Percentiles rank a stretch among this genome's conserved stretches.
Conservation (phyloP, 441 rosid species). For the Breynia disticha region DNA sequence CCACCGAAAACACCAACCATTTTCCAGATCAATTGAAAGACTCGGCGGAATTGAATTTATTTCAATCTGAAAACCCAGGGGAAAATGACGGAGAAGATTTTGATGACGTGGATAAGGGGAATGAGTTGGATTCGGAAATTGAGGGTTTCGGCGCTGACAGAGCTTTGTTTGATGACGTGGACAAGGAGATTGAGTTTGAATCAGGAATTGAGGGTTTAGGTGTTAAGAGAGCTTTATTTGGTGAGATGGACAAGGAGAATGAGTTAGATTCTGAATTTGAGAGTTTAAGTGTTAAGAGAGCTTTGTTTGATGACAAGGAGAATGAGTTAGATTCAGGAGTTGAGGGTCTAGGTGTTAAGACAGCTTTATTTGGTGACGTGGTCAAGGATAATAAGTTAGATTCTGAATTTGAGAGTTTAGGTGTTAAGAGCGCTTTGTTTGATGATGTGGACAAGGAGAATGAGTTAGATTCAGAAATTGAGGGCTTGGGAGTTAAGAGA, state of each 20-base stretch:
- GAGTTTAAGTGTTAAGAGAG: conserved; percentile 11
- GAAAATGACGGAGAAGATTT: neutral
- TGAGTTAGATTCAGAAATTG: too few relatives aligned
- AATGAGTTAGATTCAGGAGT: too few relatives aligned
- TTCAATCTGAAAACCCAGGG: neutral
- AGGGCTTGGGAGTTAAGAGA: conserved; percentile 10
- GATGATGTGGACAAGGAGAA: too few relatives aligned
- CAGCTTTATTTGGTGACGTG: neutral
- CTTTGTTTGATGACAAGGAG: too few relatives aligned
- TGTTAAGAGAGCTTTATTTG: too few relatives aligned
- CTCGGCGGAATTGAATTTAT: conserved; percentile 4
- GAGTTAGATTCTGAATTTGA: too few relatives aligned
- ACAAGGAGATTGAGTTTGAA: conserved; percentile 22
- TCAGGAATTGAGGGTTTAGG: conserved; percentile 24
- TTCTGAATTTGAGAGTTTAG: conserved; percentile 23
- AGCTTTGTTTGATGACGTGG: neutral
- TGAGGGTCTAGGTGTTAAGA: too few relatives aligned
- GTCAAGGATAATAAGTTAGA: conserved; percentile 22
- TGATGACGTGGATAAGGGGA: conserved; percentile 18
- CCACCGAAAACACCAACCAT: conserved; percentile 21
- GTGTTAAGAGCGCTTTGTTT: too few relatives aligned
- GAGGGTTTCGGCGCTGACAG: too few relatives aligned
- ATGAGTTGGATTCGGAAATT: conserved; percentile 19
- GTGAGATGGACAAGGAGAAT: too few relatives aligned
- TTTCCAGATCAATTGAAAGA: too few relatives aligned